Conservation (phyloP, 345 rosid species). For the Salix dunnii region DNA sequence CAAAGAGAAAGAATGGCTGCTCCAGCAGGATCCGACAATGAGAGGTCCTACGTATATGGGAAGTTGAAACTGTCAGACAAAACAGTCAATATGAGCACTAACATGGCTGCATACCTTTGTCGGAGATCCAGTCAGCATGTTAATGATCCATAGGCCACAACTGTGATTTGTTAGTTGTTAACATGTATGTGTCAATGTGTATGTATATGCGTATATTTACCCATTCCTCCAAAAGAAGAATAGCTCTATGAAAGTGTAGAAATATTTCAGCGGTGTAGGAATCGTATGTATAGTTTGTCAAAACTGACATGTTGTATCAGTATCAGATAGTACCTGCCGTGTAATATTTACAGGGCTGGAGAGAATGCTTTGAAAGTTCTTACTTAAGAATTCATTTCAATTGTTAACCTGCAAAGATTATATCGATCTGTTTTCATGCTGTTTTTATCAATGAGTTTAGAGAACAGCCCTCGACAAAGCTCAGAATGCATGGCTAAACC, state of each 20-base stretch:
- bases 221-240: background rate
- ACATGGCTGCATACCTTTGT: background rate
- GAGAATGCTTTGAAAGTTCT: background rate
- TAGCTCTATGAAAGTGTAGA: background rate
- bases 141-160: background rate
- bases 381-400: background rate
- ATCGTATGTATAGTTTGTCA: background rate
- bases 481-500: background rate
- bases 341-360: background rate
- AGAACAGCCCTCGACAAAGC: background rate
- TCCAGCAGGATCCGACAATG: conserved; percentile 53
- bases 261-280: background rate
- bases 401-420: background rate
- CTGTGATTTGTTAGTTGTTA: background rate
- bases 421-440: background rate
- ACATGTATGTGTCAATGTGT: background rate
- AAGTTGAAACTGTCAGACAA: conserved; percentile 24
- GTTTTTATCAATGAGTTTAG: background rate
- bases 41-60: conserved; percentile 57
- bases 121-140: background rate
- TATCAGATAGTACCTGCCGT: background rate
- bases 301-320: background rate
- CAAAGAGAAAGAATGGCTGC: conserved; percentile 69
- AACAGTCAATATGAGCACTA: background rate
- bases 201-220: background rate